These are phyloP conservation scores for Cryptomeria japonica DNA, from an alignment of 75 land plant genomes.

Conservation along the genomic window DNA sequence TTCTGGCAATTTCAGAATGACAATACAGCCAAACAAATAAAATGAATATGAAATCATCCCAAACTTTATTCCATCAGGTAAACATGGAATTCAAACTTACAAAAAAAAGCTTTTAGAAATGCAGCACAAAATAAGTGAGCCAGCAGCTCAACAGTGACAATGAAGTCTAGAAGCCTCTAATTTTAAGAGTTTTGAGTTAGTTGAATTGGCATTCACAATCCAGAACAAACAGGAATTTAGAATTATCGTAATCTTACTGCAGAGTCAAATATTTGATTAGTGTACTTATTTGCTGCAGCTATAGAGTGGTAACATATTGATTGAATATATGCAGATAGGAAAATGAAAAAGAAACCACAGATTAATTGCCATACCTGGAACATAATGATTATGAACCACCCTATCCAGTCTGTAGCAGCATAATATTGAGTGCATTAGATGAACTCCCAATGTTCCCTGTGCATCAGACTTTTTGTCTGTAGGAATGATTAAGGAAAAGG, in stretches of 20 bases:
- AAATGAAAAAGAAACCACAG: not conserved
- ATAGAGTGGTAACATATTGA: not conserved
- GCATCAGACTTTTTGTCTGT: slow-evolving; percentile 26
- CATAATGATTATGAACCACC: slow-evolving; percentile 27
- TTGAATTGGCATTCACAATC: not conserved
- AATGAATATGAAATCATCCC: not conserved
- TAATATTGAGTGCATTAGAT: slow-evolving; percentile 26
- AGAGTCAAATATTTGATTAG: too few species aligned
- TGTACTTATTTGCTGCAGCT: too few species aligned
- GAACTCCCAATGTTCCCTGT: slow-evolving; percentile 17
- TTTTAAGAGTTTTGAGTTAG: not conserved
- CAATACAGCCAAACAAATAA: not conserved
- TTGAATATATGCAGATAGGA: not conserved
- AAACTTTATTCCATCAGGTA: not conserved
- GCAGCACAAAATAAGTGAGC: not conserved
- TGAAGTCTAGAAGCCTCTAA: not conserved
- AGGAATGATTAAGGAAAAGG: not conserved
- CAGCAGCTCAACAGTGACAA: not conserved
- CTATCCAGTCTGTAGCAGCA: slow-evolving; percentile 36
- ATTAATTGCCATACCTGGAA: slow-evolving; percentile 33
- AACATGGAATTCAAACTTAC: not conserved
- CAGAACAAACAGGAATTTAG: not conserved
- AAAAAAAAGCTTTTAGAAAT: not conserved
- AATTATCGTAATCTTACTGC: not conserved
- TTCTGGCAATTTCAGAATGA: not conserved